These are phyloP conservation scores for Lactifluus piperatus DNA, from an alignment of 768 basidiomycete species.

Conservation along the genomic window DNA sequence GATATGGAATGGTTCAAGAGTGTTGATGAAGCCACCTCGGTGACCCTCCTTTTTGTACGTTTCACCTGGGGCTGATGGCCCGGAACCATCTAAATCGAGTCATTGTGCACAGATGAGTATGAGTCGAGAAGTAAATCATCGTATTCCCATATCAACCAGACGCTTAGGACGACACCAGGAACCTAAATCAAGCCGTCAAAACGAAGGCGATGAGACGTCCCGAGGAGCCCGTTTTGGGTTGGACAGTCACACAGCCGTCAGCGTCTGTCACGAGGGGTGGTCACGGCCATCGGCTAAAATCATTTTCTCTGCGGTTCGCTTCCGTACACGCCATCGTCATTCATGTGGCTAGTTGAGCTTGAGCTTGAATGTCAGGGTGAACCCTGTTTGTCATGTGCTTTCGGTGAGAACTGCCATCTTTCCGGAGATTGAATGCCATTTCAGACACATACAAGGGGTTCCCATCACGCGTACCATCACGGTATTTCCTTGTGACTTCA, in stretches of 20 bases:
- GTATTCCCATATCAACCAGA: constrained; percentile 7
- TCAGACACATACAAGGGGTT: constrained; percentile 50
- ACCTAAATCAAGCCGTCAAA: background rate
- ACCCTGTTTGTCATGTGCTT: constrained; percentile 17
- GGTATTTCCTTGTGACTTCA: constrained; percentile 61
- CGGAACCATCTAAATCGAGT: background rate
- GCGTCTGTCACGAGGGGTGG: background rate
- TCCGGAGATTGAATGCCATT: constrained; percentile 78
- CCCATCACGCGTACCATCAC: constrained; percentile 33
- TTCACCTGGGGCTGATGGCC: constrained; percentile 3
- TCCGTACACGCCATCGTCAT: constrained; percentile 42
- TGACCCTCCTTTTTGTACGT: constrained; percentile 9
- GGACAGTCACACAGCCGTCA: constrained; percentile 6
- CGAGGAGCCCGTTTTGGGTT: background rate
- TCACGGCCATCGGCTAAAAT: background rate
- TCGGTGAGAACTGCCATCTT: constrained; percentile 13
- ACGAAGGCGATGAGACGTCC: background rate
- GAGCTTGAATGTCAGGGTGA: constrained; percentile 28
- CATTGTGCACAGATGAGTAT: constrained; percentile 1
- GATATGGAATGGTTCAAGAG: background rate
- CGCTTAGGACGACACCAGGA: background rate
- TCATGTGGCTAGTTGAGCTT: constrained; percentile 8
- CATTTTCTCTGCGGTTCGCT: constrained; percentile 30
- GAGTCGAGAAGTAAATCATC: background rate
- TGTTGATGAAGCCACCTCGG: background rate